Percentiles rank a stretch among this genome's conserved stretches.
These are phyloP conservation scores for Alnus rubra DNA, from an alignment of 306 rosid species.

Conservation along the genomic window DNA sequence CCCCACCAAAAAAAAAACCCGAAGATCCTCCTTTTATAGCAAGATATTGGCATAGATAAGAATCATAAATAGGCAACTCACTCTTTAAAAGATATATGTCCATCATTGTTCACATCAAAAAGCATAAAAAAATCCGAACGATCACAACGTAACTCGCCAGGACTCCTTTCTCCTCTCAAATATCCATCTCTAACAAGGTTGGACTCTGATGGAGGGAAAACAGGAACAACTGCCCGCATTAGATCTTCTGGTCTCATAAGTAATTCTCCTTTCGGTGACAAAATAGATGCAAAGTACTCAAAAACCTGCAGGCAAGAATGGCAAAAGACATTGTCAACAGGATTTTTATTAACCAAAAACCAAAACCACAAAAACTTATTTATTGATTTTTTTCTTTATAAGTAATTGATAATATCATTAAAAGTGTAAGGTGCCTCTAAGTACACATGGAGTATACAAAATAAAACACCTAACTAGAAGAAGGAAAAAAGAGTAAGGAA, in stretches of 20 bases:
- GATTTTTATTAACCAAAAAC: conserved; percentile 11
- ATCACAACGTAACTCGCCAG: conserved; percentile 71
- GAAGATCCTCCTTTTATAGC: not conserved
- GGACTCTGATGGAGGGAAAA: conserved; percentile 96
- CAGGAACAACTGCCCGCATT: conserved; percentile 95
- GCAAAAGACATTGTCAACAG: conserved; percentile 27
- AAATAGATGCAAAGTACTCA: conserved; percentile 84
- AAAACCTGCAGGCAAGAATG: conserved; percentile 60
- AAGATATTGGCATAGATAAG: not conserved
- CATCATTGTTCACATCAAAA: conserved; percentile 75
- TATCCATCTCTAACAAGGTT: conserved; percentile 87
- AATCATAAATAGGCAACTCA: conserved; percentile 39
- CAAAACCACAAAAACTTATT: not conserved
- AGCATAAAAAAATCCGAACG: conserved; percentile 83
- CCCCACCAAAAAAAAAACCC: not conserved
- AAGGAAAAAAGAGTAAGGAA: too few relatives aligned
- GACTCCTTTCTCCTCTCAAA: conserved; percentile 81
- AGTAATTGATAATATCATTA: too few relatives aligned
- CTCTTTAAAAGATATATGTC: conserved; percentile 85
- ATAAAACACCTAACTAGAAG: too few relatives aligned
- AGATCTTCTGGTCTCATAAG: conserved; percentile 81
- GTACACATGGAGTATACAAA: too few relatives aligned
- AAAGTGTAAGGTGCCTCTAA: too few relatives aligned
- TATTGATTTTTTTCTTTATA: too few relatives aligned
- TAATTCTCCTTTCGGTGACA: conserved; percentile 64